Evolutionary conservation across 257 asterid genomes (phyloP), one percentile per base, ranked within the genome.

Genomic region (Dorcoceras hygrometricum): DNA sequence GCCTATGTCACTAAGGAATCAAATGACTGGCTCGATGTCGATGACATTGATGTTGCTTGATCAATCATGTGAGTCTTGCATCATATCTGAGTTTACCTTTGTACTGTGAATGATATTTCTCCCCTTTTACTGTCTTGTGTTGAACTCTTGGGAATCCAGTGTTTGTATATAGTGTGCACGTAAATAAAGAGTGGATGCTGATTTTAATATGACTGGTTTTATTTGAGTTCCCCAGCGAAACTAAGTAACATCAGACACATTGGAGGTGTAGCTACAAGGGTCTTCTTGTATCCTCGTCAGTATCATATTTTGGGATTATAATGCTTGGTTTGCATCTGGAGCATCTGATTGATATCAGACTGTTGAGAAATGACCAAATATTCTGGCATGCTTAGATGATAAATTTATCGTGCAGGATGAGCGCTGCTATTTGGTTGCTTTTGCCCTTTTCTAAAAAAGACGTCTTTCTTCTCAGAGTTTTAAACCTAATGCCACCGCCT

Each of bases 1-100:
- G 67, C 69, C 31, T 56, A 64, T n/a, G 84, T 67, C 50, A 50
- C 70, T 24, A 83, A 81, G 79, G 98, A 82, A 78, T 75, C 96
- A 36, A 85, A 77, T 65, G 89, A 86, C 73, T 86, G 95, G 93
- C 86, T 81, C 23, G 91, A 83, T 71, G 58, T 85, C 55, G 91
- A 85, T 75, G 90, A 83, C 79, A 81, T 80, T 73, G 83, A 82
- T 65, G 87, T 76, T 62, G 76, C 85, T 53, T 79, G 84, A 81
- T 72, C 56, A 39, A 63, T 69, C 58, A 16, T 50, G 70, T 8
- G 43, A 58, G 62, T 60, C 63, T 39, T 36, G 23, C 34, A 26
- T 55, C 8, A 20, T 62, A 65, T 46, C 32, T 62, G 20, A 46
- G 55, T 72, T 71, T 34, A 62, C 67, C 26, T 64, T 55, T 48